Evolutionary conservation across 805 yeast species (phyloP).

Genomic region (Metschnikowia vanudenii): DNA sequence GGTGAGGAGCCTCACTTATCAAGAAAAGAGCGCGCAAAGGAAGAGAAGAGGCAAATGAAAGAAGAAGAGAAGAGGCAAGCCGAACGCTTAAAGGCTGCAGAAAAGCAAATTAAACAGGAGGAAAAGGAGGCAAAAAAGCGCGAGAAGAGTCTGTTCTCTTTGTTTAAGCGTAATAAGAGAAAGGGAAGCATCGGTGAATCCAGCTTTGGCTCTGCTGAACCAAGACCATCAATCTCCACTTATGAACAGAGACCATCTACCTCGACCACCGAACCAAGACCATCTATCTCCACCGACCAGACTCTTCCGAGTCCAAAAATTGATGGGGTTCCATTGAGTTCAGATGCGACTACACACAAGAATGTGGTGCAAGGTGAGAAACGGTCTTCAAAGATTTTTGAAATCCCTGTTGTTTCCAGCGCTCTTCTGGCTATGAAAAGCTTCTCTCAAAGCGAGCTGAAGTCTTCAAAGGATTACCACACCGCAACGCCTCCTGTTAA

Average conservation of each 20-base stretch:
- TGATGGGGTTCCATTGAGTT: background rate
- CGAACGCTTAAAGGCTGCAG: conserved; percentile 6
- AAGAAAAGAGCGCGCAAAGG: conserved; percentile 17
- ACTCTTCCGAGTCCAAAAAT: background rate
- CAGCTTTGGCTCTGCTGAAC: conserved; percentile 7
- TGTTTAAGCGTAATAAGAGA: conserved; percentile 12
- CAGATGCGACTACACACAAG: background rate
- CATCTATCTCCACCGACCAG: background rate
- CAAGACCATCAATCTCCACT: background rate
- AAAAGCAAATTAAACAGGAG: conserved; percentile 7
- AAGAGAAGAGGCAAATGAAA: conserved; percentile 13
- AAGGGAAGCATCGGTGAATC: conserved; percentile 10
- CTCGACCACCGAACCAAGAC: background rate
- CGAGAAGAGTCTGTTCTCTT: conserved; percentile 7
- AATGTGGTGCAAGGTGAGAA: too few relatives aligned
- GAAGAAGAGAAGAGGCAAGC: conserved; percentile 11
- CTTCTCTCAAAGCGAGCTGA: too few relatives aligned
- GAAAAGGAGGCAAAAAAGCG: conserved; percentile 12
- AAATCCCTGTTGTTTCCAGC: too few relatives aligned
- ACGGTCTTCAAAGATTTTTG: too few relatives aligned
- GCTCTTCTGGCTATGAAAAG: too few relatives aligned
- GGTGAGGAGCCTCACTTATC: conserved; percentile 4
- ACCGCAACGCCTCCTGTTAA: too few relatives aligned
- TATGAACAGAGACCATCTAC: background rate
- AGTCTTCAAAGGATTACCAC: too few relatives aligned